Conservation (phyloP, 202 grass and related monocot species). For the Miscanthus sacchariflorus region DNA sequence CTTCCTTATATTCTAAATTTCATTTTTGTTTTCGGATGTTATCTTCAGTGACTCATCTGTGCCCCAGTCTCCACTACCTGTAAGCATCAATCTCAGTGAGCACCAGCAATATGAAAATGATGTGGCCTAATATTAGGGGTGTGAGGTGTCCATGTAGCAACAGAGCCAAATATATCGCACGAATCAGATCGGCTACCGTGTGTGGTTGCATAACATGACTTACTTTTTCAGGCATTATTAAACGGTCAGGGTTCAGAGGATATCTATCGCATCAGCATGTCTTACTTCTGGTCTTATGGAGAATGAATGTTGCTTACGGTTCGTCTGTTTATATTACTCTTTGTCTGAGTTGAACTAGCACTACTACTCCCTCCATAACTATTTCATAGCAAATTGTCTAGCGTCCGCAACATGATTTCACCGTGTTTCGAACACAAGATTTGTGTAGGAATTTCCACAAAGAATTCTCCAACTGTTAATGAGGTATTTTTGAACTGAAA, state of each 20-base stretch:
- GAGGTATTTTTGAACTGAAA: not conserved
- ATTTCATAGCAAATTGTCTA: not conserved
- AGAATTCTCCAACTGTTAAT: not conserved
- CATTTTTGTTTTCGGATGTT: conserved; percentile 31
- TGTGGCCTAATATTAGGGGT: conserved; percentile 22
- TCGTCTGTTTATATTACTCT: not conserved
- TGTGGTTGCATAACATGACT: conserved; percentile 10
- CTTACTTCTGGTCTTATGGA: not conserved
- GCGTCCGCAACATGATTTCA: not conserved
- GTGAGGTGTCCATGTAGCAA: conserved; percentile 27
- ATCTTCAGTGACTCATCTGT: conserved; percentile 41
- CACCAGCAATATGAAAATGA: conserved; percentile 20
- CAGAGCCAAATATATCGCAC: not conserved
- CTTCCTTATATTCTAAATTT: not conserved
- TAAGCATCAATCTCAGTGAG: conserved; percentile 16
- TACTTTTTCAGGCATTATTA: conserved; percentile 11
- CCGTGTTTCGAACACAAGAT: not conserved
- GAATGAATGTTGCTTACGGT: conserved; percentile 5
- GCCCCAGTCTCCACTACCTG: conserved; percentile 32
- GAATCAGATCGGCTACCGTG: conserved; percentile 19
- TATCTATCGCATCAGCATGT: conserved; percentile 36
- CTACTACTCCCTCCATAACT: not conserved
- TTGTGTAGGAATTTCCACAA: not conserved
- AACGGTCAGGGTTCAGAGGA: conserved; percentile 3
- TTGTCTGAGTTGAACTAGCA: conserved; percentile 20